Evolutionary conservation across 2,329 filamentous ascomycete genomes (phyloP).

Genomic region (Fusarium domesticum): DNA sequence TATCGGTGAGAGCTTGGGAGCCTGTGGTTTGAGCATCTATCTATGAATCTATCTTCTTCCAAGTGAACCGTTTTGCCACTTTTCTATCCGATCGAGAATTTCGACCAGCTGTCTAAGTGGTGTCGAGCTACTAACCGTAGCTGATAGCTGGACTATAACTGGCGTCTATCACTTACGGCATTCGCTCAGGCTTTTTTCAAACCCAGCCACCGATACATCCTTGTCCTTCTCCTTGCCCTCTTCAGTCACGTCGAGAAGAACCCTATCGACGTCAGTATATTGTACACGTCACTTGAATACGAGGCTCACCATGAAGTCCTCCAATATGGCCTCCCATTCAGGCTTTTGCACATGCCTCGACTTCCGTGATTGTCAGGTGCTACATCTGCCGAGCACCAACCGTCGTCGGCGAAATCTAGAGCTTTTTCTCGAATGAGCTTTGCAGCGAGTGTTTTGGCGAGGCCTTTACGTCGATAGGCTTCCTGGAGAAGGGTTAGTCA

Average conservation of each 20-base stretch:
- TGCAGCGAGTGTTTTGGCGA: slow-evolving; percentile 59
- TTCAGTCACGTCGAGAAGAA: slow-evolving; percentile 15
- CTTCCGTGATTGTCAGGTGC: slow-evolving; percentile 58
- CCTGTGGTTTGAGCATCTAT: too few relatives aligned
- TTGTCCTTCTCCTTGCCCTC: background rate
- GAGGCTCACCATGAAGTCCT: slow-evolving; percentile 55
- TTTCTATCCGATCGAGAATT: too few relatives aligned
- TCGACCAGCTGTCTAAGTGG: too few relatives aligned
- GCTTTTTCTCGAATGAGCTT: slow-evolving; percentile 56
- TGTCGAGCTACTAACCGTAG: too few relatives aligned
- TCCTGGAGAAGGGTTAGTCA: slow-evolving; percentile 32
- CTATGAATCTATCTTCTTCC: too few relatives aligned
- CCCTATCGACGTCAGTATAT: slow-evolving; percentile 12
- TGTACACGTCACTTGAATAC: background rate
- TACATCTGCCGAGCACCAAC: slow-evolving; percentile 62
- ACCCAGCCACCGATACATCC: too few relatives aligned
- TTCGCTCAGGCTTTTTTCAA: too few relatives aligned
- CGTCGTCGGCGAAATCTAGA: slow-evolving; percentile 44
- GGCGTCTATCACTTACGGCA: too few relatives aligned
- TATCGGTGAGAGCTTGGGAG: too few relatives aligned
- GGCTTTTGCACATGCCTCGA: slow-evolving; percentile 57
- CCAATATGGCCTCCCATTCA: slow-evolving; percentile 57
- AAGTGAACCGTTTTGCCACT: too few relatives aligned
- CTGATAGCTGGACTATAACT: too few relatives aligned
- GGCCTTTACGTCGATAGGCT: slow-evolving; percentile 56